Conservation (phyloP, 176 grass and related monocot genomes). For the Triticum turgidum region DNA sequence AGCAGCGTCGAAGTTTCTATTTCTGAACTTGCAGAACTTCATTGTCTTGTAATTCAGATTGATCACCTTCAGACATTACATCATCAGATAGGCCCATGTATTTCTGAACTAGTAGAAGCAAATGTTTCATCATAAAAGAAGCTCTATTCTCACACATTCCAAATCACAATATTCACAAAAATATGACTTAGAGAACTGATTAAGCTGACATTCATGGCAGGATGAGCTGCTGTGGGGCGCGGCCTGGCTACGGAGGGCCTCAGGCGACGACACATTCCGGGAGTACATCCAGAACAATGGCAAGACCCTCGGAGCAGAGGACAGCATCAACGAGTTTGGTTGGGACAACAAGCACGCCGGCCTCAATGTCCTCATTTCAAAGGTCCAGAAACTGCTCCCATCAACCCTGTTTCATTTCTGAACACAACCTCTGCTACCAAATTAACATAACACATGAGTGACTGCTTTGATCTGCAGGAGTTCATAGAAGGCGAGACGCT, state of each 20-base stretch:
- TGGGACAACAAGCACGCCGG: constrained; percentile 99
- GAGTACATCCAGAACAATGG: constrained; percentile 89
- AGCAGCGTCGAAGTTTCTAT: not conserved
- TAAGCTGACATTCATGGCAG: constrained; percentile 24
- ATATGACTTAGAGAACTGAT: not conserved
- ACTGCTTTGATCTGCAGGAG: constrained; percentile 41
- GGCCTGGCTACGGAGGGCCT: constrained; percentile 82
- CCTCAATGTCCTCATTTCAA: constrained; percentile 83
- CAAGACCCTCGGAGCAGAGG: constrained; percentile 85
- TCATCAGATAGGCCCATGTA: not conserved
- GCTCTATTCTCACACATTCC: not conserved
- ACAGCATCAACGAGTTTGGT: constrained; percentile 83
- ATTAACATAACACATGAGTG: not conserved
- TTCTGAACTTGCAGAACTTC: not conserved
- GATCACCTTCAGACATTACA: not conserved
- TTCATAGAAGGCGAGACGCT: constrained; percentile 75
- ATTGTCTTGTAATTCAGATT: not conserved
- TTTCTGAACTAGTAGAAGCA: not conserved
- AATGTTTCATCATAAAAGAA: not conserved
- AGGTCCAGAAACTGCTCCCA: constrained; percentile 33
- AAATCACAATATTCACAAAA: not conserved
- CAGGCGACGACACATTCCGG: constrained; percentile 62
- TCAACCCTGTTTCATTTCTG: not conserved
- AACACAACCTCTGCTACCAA: not conserved
- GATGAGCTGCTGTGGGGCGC: constrained; percentile 97